Conservation (phyloP, 768 basidiomycete species). For the Collybia sordida region DNA sequence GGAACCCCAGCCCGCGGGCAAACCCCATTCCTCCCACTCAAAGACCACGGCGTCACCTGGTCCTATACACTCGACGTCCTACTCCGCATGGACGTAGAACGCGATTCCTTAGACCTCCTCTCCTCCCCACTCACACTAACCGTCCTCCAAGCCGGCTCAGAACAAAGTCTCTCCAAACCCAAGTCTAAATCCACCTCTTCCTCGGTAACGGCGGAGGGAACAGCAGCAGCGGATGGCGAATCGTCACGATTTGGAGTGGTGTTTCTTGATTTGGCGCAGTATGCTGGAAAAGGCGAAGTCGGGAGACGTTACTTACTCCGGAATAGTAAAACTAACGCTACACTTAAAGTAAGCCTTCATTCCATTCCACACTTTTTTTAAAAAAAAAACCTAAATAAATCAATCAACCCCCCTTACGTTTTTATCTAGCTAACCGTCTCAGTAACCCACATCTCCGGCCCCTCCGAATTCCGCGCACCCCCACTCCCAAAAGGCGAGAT, state of each 20-base stretch:
- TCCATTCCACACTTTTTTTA: background rate
- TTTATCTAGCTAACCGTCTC: slow-evolving; percentile 53
- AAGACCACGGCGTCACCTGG: slow-evolving; percentile 68
- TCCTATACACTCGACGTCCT: slow-evolving; percentile 54
- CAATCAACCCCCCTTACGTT: no score
- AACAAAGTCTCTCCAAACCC: slow-evolving; percentile 38
- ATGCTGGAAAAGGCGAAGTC: slow-evolving; percentile 58
- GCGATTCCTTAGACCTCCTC: slow-evolving; percentile 48
- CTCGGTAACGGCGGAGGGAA: slow-evolving; percentile 18
- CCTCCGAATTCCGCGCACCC: slow-evolving; percentile 42
- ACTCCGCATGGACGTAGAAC: slow-evolving; percentile 59
- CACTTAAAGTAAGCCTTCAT: slow-evolving; percentile 53
- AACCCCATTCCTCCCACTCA: slow-evolving; percentile 58
- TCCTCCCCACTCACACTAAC: slow-evolving; percentile 66
- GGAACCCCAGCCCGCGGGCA: slow-evolving; percentile 52
- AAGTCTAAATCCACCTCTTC: background rate
- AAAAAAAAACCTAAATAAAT: no score
- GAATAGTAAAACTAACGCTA: slow-evolving; percentile 79
- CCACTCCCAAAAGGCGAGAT: slow-evolving; percentile 74
- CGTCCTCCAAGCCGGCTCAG: slow-evolving; percentile 60
- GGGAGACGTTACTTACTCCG: slow-evolving; percentile 66
- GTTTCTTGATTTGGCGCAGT: slow-evolving; percentile 74
- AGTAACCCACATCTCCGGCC: slow-evolving; percentile 31
- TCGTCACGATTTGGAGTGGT: slow-evolving; percentile 62
- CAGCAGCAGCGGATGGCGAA: slow-evolving; percentile 29